phyloP scores from a whole-genome alignment of 305 asterid species.

The Fraxinus paxiana region DNA sequence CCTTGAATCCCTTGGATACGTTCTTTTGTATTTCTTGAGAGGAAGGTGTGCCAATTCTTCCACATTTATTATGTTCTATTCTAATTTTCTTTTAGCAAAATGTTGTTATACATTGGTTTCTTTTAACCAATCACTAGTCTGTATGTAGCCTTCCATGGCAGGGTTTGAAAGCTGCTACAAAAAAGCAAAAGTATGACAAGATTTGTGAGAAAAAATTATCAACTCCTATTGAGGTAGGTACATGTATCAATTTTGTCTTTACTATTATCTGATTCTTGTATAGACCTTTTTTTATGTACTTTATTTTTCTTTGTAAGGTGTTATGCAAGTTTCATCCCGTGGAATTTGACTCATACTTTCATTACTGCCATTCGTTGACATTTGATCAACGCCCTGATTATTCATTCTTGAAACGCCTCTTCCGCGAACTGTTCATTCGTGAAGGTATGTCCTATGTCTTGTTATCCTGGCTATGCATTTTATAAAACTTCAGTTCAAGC shows the following conservation, averaged over 20 bases:
- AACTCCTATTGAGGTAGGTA: slow-evolving; percentile 85
- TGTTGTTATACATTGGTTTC: slow-evolving; percentile 7
- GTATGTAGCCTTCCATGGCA: slow-evolving; percentile 91
- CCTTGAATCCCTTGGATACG: slow-evolving; percentile 88
- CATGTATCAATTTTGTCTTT: slow-evolving; percentile 14
- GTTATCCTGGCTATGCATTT: background rate
- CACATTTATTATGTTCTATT: slow-evolving; percentile 3
- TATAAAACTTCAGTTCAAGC: background rate
- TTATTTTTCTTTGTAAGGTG: slow-evolving; percentile 46
- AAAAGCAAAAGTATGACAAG: slow-evolving; percentile 94
- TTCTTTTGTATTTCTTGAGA: slow-evolving; percentile 85
- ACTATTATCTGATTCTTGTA: slow-evolving; percentile 3
- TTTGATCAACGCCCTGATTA: slow-evolving; percentile 97
- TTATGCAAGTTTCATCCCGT: slow-evolving; percentile 94
- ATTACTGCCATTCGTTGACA: slow-evolving; percentile 90
- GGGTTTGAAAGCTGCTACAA: slow-evolving; percentile 95
- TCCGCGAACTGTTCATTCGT: slow-evolving; percentile 78
- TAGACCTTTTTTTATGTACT: background rate
- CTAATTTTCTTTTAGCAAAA: background rate
- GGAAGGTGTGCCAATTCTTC: slow-evolving; percentile 59
- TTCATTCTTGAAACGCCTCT: slow-evolving; percentile 89
- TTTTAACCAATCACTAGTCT: slow-evolving; percentile 35
- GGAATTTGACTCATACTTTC: slow-evolving; percentile 93
- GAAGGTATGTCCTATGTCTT: slow-evolving; percentile 52
- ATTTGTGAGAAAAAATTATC: slow-evolving; percentile 89